Evolutionary conservation across 139 green algal species (phyloP).

Genomic region (Volvox africanus): DNA sequence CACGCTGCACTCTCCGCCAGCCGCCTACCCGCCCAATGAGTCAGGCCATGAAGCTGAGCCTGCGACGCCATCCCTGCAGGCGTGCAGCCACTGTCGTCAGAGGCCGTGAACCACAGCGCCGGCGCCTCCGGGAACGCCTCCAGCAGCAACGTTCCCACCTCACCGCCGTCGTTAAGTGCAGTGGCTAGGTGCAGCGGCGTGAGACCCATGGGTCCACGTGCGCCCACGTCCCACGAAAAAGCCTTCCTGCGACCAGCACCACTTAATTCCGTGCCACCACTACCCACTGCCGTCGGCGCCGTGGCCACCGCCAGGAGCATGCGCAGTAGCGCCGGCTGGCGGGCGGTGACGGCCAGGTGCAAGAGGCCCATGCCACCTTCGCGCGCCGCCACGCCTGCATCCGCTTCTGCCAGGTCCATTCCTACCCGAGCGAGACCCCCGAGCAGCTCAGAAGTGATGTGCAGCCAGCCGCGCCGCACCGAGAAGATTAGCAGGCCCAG

Average conservation of each 20-base stretch:
- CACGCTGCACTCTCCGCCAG: background rate
- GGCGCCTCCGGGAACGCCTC: background rate
- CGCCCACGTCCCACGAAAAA: conserved; percentile 6
- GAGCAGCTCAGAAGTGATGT: background rate
- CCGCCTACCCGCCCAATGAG: background rate
- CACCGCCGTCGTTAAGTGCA: conserved; percentile 17
- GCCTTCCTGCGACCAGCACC: background rate
- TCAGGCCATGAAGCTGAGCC: background rate
- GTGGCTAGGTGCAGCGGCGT: conserved; percentile 28
- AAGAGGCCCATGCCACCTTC: conserved; percentile 23
- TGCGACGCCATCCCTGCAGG: conserved; percentile 10
- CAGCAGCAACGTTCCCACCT: conserved; percentile 8
- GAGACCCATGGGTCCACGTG: background rate
- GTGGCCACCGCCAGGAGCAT: background rate
- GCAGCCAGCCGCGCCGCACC: background rate
- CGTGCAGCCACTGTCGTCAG: background rate
- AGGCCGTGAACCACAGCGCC: background rate
- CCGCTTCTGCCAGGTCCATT: background rate
- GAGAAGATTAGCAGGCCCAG: conserved; percentile 21
- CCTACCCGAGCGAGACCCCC: background rate
- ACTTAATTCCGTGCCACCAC: background rate
- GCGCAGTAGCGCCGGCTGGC: background rate
- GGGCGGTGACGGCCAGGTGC: background rate
- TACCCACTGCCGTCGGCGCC: background rate
- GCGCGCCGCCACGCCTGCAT: background rate